These are phyloP conservation scores for Breviolum minutum DNA, from an alignment of 73 alveolate species.

Conservation along the genomic window DNA sequence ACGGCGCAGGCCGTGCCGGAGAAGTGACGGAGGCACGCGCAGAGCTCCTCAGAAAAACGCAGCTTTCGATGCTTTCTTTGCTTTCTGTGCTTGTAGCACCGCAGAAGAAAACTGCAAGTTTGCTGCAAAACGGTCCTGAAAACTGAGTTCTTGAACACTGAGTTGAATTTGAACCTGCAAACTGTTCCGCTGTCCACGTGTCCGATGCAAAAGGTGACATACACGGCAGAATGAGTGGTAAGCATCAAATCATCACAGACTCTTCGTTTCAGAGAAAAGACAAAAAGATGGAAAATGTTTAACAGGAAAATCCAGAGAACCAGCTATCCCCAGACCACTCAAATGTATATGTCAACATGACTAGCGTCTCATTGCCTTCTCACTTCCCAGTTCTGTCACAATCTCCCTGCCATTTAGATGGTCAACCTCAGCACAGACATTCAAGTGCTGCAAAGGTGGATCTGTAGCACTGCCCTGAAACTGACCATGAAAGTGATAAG, in stretches of 20 bases:
- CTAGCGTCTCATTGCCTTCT: background rate
- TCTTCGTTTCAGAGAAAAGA: too few relatives aligned
- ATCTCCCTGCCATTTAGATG: conserved; percentile 1
- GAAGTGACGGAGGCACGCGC: conserved; percentile 24
- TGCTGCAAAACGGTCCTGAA: background rate
- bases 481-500: too few relatives aligned
- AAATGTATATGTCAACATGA: too few relatives aligned
- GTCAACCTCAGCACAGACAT: background rate
- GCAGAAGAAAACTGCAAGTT: background rate
- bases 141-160: conserved; percentile 26
- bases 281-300: too few relatives aligned
- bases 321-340: too few relatives aligned
- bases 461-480: background rate
- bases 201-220: too few relatives aligned
- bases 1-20: conserved; percentile 43
- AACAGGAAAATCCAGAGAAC: too few relatives aligned
- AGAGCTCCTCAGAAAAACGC: background rate
- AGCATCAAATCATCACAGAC: too few relatives aligned
- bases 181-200: background rate
- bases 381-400: background rate
- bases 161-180: conserved; percentile 19
- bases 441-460: background rate
- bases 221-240: too few relatives aligned
- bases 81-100: background rate
- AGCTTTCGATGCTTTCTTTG: background rate